Conservation (phyloP, 768 basidiomycete species). For the Hemileccinum impolitum region DNA sequence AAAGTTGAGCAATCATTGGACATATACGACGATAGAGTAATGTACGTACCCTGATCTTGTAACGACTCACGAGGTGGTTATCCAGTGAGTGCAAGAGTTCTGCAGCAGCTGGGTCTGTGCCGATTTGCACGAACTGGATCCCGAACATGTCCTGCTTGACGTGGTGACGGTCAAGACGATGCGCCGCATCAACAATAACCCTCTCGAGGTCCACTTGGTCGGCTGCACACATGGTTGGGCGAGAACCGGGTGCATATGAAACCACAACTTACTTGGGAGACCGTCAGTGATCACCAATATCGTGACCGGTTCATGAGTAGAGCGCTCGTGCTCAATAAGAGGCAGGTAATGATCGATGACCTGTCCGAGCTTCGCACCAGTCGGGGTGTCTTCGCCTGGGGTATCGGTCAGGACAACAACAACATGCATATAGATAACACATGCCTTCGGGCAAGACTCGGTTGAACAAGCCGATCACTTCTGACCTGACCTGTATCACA, state of each 20-base stretch:
- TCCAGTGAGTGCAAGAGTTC: slow-evolving; percentile 40
- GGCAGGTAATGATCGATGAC: slow-evolving; percentile 37
- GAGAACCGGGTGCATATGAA: background rate
- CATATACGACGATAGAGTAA: background rate
- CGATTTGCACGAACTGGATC: slow-evolving; percentile 47
- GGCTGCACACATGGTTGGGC: slow-evolving; percentile 13
- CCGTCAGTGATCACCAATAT: slow-evolving; percentile 39
- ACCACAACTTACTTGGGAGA: slow-evolving; percentile 35
- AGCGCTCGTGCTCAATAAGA: slow-evolving; percentile 25
- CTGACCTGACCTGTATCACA: slow-evolving; percentile 18
- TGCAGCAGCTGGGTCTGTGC: slow-evolving; percentile 35
- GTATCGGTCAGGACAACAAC: background rate
- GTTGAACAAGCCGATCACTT: slow-evolving; percentile 26
- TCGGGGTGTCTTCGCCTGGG: slow-evolving; percentile 35
- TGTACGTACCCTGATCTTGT: slow-evolving; percentile 29
- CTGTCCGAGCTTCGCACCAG: slow-evolving; percentile 35
- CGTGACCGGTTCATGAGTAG: slow-evolving; percentile 34
- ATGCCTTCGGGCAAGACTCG: slow-evolving; percentile 21
- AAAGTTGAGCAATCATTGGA: background rate
- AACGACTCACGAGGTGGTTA: slow-evolving; percentile 32
- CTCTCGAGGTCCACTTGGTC: slow-evolving; percentile 26
- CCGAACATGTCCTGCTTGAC: slow-evolving; percentile 40
- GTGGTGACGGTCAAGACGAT: slow-evolving; percentile 35
- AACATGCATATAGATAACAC: background rate
- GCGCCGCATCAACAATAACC: slow-evolving; percentile 36